Percentiles rank a stretch among this genome's conserved stretches.
Conservation (phyloP, 306 rosid genomes). For the Pterocarpus santalinus region DNA sequence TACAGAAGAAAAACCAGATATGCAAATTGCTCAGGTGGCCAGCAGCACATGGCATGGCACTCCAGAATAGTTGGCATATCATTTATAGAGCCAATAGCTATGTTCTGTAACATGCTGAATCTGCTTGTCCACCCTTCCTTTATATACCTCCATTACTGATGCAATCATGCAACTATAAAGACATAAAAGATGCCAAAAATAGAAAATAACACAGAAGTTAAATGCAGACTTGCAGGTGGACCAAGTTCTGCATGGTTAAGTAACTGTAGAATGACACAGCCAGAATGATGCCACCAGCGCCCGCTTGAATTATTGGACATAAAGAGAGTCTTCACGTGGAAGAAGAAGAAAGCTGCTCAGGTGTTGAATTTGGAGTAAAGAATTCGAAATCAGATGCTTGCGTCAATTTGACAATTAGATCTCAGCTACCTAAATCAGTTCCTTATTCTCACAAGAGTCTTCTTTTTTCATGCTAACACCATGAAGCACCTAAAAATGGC, state of each 20-base stretch:
- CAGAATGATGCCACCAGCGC: conserved; percentile 22
- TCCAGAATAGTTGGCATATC: conserved; percentile 10
- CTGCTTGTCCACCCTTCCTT: conserved; percentile 29
- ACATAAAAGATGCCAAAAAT: conserved; percentile 33
- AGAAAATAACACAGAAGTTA: background rate
- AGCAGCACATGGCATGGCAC: conserved; percentile 21
- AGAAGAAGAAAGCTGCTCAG: conserved; percentile 15
- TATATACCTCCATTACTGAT: conserved; percentile 20
- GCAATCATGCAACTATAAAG: conserved; percentile 35
- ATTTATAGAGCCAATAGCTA: background rate
- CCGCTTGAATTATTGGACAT: conserved; percentile 42
- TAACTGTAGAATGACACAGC: conserved; percentile 41
- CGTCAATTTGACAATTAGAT: conserved; percentile 52
- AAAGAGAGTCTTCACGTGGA: background rate
- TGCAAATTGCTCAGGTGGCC: conserved; percentile 18
- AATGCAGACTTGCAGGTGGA: conserved; percentile 8
- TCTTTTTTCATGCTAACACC: conserved; percentile 18
- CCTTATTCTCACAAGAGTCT: conserved; percentile 23
- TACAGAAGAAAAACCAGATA: conserved; percentile 25
- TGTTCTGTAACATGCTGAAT: conserved; percentile 13
- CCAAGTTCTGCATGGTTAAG: conserved; percentile 13
- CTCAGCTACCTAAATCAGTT: conserved; percentile 49
- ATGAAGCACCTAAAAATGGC: background rate
- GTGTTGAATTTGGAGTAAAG: conserved; percentile 37
- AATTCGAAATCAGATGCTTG: conserved; percentile 44